Evolutionary conservation across 1,139 yeast genomes (phyloP).

Genomic region (Candida sojae): DNA sequence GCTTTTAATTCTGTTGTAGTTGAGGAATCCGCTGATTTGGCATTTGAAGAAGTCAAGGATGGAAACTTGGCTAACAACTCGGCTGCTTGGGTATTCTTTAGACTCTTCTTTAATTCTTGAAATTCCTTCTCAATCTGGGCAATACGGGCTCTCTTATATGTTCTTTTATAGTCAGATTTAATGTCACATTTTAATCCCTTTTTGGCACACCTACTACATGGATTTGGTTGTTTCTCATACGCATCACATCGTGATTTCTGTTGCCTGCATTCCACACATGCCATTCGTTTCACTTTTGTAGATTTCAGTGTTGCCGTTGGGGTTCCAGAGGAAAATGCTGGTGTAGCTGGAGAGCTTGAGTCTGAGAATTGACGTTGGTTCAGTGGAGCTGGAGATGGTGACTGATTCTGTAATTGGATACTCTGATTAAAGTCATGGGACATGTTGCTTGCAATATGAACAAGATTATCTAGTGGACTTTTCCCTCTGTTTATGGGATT

Average conservation of each 20-base stretch:
- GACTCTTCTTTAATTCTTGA: slow-evolving; percentile 59
- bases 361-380: slow-evolving; percentile 5
- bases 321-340: slow-evolving; percentile 7
- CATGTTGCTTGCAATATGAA: slow-evolving; percentile 45
- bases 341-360: slow-evolving; percentile 8
- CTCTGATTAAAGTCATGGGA: slow-evolving; percentile 41
- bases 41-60: slow-evolving; percentile 15
- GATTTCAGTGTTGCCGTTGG: slow-evolving; percentile 14
- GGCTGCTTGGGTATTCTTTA: slow-evolving; percentile 54
- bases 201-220: slow-evolving; percentile 80
- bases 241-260: slow-evolving; percentile 93
- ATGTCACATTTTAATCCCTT: slow-evolving; percentile 70
- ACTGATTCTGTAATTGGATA: slow-evolving; percentile 25
- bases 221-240: slow-evolving; percentile 69
- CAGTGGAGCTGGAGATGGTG: slow-evolving; percentile 10
- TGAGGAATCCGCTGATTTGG: not conserved
- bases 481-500: slow-evolving; percentile 6
- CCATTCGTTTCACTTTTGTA: slow-evolving; percentile 58
- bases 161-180: slow-evolving; percentile 81
- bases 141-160: slow-evolving; percentile 82
- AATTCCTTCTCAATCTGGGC: slow-evolving; percentile 85
- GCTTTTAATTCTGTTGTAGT: not conserved
- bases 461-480: slow-evolving; percentile 40
- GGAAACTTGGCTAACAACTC: slow-evolving; percentile 42
- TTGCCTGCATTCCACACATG: slow-evolving; percentile 95